These are phyloP conservation scores for Cyclostephanos tholiformis DNA, from an alignment of 108 stramenopile species.

Conservation along the genomic window DNA sequence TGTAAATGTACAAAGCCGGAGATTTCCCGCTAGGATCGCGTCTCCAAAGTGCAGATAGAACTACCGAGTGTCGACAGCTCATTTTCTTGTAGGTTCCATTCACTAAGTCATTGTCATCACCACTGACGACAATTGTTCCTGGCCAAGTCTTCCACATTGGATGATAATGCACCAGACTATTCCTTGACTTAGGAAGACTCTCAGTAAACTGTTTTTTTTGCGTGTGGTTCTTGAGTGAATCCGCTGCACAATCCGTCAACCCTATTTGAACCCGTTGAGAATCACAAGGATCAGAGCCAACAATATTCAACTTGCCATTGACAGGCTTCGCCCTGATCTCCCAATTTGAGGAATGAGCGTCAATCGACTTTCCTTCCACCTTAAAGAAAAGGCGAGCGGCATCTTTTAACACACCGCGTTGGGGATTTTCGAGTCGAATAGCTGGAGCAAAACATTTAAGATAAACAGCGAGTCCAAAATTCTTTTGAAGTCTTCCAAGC, in stretches of 20 bases:
- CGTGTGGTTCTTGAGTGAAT: slow-evolving; percentile 33
- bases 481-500: slow-evolving; percentile 25
- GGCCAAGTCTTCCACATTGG: slow-evolving; percentile 48
- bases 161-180: slow-evolving; percentile 44
- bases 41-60: slow-evolving; percentile 47
- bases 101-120: slow-evolving; percentile 27
- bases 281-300: slow-evolving; percentile 31
- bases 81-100: slow-evolving; percentile 51
- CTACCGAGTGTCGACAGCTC: slow-evolving; percentile 35
- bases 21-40: slow-evolving; percentile 21
- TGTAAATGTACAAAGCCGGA: slow-evolving; percentile 37
- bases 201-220: slow-evolving; percentile 24
- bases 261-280: slow-evolving; percentile 49
- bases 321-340: slow-evolving; percentile 29
- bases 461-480: slow-evolving; percentile 46
- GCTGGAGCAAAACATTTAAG: slow-evolving; percentile 56
- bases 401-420: slow-evolving; percentile 46
- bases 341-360: slow-evolving; percentile 18
- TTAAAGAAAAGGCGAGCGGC: slow-evolving; percentile 42
- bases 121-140: slow-evolving; percentile 33
- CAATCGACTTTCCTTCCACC: slow-evolving; percentile 9
- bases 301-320: slow-evolving; percentile 17
- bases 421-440: slow-evolving; percentile 50
- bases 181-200: slow-evolving; percentile 38
- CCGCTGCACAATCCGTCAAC: slow-evolving; percentile 38